These are phyloP conservation scores for Centella asiatica DNA, from an alignment of 129 eudicot genomes.

Conservation along the genomic window DNA sequence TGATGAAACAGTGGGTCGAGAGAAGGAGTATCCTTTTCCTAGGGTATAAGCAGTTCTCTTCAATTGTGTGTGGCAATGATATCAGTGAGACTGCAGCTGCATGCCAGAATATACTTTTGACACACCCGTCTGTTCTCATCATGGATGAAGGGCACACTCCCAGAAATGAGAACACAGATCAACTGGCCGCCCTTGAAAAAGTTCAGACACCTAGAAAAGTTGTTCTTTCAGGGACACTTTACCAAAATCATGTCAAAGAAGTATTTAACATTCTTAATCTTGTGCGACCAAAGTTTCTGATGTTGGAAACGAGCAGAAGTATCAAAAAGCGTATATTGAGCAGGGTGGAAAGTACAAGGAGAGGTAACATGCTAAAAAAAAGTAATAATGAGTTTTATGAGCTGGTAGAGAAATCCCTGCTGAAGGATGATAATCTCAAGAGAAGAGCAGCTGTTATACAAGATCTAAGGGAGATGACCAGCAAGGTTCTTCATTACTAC, in stretches of 20 bases:
- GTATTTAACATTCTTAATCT: constrained; percentile 72
- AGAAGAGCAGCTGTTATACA: constrained; percentile 59
- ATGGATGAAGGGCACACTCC: constrained; percentile 93
- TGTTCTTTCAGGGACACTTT: constrained; percentile 83
- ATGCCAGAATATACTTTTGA: constrained; percentile 57
- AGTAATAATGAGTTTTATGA: constrained; percentile 59
- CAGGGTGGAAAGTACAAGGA: constrained; percentile 30
- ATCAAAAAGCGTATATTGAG: constrained; percentile 67
- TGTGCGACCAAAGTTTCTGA: constrained; percentile 71
- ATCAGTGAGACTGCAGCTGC: constrained; percentile 17
- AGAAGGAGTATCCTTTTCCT: constrained; percentile 62
- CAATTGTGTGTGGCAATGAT: constrained; percentile 49
- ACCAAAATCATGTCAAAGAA: constrained; percentile 77
- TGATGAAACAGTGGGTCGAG: constrained; percentile 53
- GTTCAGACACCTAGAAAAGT: constrained; percentile 71
- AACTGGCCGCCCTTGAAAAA: constrained; percentile 52
- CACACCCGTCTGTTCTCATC: constrained; percentile 52
- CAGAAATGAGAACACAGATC: constrained; percentile 69
- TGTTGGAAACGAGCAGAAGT: constrained; percentile 39
- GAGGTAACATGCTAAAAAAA: constrained; percentile 30
- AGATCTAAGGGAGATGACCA: constrained; percentile 72
- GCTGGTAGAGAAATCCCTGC: constrained; percentile 51
- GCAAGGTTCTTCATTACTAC: constrained; percentile 66
- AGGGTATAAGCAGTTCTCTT: constrained; percentile 75
- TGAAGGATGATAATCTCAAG: constrained; percentile 45